Conservation (phyloP, 1,139 yeast species). For the Blastobotrys proliferans region DNA sequence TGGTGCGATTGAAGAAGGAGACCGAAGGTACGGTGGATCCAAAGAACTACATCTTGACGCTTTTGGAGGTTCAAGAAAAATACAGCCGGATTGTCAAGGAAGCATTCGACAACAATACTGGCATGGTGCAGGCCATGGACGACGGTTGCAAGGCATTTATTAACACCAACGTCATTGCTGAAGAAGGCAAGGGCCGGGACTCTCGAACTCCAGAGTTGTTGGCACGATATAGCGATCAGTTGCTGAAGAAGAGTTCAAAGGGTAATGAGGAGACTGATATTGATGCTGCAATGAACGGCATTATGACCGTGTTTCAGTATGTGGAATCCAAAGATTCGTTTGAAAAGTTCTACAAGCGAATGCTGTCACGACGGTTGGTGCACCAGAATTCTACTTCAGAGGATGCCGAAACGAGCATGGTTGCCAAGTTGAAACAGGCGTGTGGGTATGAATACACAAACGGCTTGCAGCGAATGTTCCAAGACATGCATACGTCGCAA, state of each 20-base stretch:
- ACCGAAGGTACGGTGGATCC: slow-evolving; percentile 51
- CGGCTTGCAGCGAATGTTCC: slow-evolving; percentile 93
- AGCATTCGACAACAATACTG: slow-evolving; percentile 72
- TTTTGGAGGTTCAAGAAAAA: slow-evolving; percentile 65
- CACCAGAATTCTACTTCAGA: slow-evolving; percentile 79
- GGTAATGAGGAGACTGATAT: slow-evolving; percentile 67
- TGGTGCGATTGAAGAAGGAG: slow-evolving; percentile 59
- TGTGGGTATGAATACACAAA: slow-evolving; percentile 91
- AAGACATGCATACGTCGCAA: slow-evolving; percentile 83
- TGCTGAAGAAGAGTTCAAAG: slow-evolving; percentile 71
- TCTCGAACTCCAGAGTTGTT: slow-evolving; percentile 84
- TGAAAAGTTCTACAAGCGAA: slow-evolving; percentile 87
- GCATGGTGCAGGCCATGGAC: slow-evolving; percentile 84
- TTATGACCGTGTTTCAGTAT: slow-evolving; percentile 83
- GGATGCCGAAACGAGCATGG: slow-evolving; percentile 80
- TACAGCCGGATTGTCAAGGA: slow-evolving; percentile 61
- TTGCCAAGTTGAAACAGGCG: slow-evolving; percentile 82
- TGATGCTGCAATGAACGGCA: slow-evolving; percentile 63
- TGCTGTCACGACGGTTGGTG: slow-evolving; percentile 83
- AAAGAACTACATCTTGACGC: slow-evolving; percentile 70
- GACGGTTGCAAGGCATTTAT: slow-evolving; percentile 83
- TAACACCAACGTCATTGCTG: slow-evolving; percentile 75
- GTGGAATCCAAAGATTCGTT: slow-evolving; percentile 93
- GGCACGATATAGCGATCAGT: slow-evolving; percentile 83
- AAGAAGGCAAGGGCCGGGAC: slow-evolving; percentile 38